Evolutionary conservation across 805 yeast genomes (phyloP).

Genomic region (Ogataea wickerhamii): DNA sequence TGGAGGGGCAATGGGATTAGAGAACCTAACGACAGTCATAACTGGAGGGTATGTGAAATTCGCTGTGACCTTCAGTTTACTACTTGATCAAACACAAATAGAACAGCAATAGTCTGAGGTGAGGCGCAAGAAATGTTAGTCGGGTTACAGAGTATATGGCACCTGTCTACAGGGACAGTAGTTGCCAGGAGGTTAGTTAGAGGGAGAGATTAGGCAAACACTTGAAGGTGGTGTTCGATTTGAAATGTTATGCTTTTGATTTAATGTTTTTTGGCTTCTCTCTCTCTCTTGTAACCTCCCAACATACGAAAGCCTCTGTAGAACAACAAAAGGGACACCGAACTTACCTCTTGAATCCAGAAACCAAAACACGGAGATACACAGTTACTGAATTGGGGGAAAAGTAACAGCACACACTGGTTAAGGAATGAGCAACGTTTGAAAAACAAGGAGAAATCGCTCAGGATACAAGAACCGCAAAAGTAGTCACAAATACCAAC

Average conservation of each 20-base stretch:
- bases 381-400: slow-evolving; percentile 6
- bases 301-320: no score
- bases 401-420: neutral
- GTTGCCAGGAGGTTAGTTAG: no score
- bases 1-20: slow-evolving; percentile 88
- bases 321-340: neutral
- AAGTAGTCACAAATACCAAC: slow-evolving; percentile 2
- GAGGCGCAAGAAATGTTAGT: slow-evolving; percentile 1
- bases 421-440: slow-evolving; percentile 1
- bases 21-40: slow-evolving; percentile 45
- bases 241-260: neutral
- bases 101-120: neutral
- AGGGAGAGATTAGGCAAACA: no score
- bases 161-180: neutral
- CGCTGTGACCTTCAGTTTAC: neutral
- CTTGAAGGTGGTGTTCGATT: no score
- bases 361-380: neutral
- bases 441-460: slow-evolving; percentile 2
- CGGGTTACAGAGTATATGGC: neutral
- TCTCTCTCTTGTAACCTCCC: no score
- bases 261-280: neutral
- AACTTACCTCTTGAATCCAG: slow-evolving; percentile 6
- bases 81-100: neutral
- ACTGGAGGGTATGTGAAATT: slow-evolving; percentile 1
- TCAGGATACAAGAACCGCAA: slow-evolving; percentile 2